Evolutionary conservation across 257 asterid genomes (phyloP).

Genomic region (Rauvolfia tetraphylla): DNA sequence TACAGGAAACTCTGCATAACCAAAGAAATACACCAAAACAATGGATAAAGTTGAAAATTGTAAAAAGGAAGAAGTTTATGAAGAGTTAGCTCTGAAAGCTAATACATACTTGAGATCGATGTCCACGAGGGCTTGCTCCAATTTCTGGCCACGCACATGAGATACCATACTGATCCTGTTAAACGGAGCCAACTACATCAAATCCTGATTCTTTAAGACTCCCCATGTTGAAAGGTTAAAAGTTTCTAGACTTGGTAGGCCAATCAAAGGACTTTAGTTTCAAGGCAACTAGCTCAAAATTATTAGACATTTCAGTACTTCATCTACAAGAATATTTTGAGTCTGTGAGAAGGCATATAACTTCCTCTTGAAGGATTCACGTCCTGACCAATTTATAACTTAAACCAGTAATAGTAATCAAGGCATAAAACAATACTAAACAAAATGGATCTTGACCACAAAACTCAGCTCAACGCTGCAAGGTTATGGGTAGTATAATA

Average conservation of each 20-base stretch:
- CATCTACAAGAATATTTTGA: background rate
- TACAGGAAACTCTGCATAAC: background rate
- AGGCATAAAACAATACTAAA: background rate
- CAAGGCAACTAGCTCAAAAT: background rate
- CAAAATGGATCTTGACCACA: background rate
- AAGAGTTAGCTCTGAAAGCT: background rate
- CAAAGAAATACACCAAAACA: background rate
- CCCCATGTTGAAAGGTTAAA: background rate
- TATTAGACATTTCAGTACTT: background rate
- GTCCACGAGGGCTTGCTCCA: conserved; percentile 65
- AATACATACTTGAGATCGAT: conserved; percentile 66
- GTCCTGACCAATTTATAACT: background rate
- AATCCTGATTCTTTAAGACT: background rate
- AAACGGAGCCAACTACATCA: conserved; percentile 15
- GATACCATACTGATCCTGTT: conserved; percentile 64
- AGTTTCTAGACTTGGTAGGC: background rate
- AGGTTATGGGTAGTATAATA: background rate
- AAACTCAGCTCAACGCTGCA: background rate
- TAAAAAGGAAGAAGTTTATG: background rate
- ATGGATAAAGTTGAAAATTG: background rate
- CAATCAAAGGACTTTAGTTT: background rate
- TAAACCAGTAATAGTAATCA: background rate
- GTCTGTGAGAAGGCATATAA: background rate
- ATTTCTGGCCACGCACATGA: conserved; percentile 52
- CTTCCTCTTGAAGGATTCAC: background rate